Evolutionary conservation across 2,329 filamentous ascomycete genomes (phyloP).

Genomic region (Celoporthe dispersa): DNA sequence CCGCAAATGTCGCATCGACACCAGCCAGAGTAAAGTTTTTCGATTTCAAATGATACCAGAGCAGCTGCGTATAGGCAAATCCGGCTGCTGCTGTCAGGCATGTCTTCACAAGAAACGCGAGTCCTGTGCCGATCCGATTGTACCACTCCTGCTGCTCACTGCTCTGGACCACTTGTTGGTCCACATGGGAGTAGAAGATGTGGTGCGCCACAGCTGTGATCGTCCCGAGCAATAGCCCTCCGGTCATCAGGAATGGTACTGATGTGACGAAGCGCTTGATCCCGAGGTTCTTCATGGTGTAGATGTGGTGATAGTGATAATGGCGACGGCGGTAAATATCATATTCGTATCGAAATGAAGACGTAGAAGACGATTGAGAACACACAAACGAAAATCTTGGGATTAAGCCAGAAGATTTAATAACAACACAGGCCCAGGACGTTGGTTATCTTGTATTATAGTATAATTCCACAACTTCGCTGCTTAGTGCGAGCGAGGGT

Average conservation of each 20-base stretch:
- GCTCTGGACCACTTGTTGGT: neutral
- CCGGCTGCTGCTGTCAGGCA: neutral
- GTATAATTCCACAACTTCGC: no score
- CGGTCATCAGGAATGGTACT: constrained; percentile 2
- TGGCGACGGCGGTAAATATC: no score
- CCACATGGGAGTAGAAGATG: constrained; percentile 1
- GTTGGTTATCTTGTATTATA: no score
- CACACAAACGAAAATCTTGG: no score
- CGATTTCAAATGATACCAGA: neutral
- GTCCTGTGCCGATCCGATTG: neutral
- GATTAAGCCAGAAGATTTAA: no score
- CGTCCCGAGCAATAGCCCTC: neutral
- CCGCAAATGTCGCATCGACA: neutral
- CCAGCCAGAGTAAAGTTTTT: neutral
- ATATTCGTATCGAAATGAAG: no score
- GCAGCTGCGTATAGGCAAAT: constrained; percentile 1
- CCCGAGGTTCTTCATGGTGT: neutral
- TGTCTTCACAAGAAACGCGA: neutral
- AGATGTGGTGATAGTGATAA: neutral
- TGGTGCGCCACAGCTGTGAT: neutral
- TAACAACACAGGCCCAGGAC: no score
- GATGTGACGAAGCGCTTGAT: neutral
- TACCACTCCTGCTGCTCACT: neutral
- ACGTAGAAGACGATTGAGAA: no score
- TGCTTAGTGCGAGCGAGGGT: no score